Percentiles rank a stretch among this genome's conserved stretches.
phyloP scores from a whole-genome alignment of 805 yeast species.

The Saccharomyces paradoxus region DNA sequence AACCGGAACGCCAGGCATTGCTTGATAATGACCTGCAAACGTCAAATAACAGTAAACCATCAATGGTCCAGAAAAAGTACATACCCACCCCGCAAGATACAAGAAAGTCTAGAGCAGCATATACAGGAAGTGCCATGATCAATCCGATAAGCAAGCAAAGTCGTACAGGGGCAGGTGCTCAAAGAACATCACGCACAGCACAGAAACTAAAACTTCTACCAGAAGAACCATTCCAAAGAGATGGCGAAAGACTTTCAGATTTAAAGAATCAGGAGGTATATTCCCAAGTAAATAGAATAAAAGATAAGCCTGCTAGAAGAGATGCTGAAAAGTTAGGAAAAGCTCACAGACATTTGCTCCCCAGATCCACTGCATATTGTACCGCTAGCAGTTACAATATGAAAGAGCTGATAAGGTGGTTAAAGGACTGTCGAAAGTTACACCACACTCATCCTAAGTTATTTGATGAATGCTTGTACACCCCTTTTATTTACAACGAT shows the following conservation, averaged over 20 bases:
- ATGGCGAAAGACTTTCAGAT: conserved; percentile 9
- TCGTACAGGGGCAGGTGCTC: conserved; percentile 40
- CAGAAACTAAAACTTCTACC: conserved; percentile 69
- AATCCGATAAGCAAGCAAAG: neutral
- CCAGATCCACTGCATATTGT: conserved; percentile 93
- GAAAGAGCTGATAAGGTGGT: conserved; percentile 80
- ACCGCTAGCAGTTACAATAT: conserved; percentile 88
- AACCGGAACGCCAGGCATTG: neutral
- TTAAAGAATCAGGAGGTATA: conserved; percentile 47
- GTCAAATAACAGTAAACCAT: neutral
- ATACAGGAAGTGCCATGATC: neutral
- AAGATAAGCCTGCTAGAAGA: conserved; percentile 78
- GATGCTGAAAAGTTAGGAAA: conserved; percentile 93
- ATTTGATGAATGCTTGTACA: conserved; percentile 90
- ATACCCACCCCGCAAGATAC: neutral
- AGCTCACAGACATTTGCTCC: conserved; percentile 61
- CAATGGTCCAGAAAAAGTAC: neutral
- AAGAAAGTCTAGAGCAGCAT: neutral
- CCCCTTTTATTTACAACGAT: conserved; percentile 76
- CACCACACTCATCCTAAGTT: conserved; percentile 77
- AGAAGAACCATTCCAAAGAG: conserved; percentile 38
- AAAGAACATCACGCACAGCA: conserved; percentile 64
- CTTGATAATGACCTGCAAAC: neutral
- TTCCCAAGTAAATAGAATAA: conserved; percentile 76
- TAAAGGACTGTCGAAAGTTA: conserved; percentile 63